Evolutionary conservation across 1,284 basidiomycete species (phyloP).

Genomic region (Leucoagaricus sp.): DNA sequence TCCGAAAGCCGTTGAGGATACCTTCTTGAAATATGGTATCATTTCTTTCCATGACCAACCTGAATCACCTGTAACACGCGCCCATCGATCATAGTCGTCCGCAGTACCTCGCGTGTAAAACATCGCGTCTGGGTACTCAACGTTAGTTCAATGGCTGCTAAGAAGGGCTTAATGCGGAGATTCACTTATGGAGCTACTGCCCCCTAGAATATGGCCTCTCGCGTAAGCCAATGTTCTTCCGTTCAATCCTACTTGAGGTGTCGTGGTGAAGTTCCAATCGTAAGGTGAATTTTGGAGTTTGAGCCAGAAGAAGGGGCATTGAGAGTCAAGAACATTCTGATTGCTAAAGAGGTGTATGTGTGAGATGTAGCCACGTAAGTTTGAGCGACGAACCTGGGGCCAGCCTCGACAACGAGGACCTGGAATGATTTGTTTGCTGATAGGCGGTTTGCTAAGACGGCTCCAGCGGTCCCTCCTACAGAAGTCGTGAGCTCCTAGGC

Average conservation of each 20-base stretch:
- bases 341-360: conserved; percentile 4
- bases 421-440: conserved; percentile 10
- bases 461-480: conserved; percentile 18
- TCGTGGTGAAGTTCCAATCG: conserved; percentile 19
- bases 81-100: conserved; percentile 19
- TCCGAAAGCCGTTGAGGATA: conserved; percentile 1
- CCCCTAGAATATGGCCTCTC: conserved; percentile 19
- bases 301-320: conserved; percentile 10
- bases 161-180: not conserved
- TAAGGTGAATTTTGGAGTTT: conserved; percentile 8
- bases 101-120: conserved; percentile 17
- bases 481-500: not conserved
- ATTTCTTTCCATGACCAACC: conserved; percentile 27
- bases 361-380: no score
- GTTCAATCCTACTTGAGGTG: conserved; percentile 8
- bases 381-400: conserved; percentile 11
- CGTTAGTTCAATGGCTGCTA: not conserved
- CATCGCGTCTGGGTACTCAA: conserved; percentile 14
- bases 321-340: conserved; percentile 8
- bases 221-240: conserved; percentile 9
- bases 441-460: conserved; percentile 17
- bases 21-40: conserved; percentile 27
- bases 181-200: conserved; percentile 19
- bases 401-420: conserved; percentile 19
- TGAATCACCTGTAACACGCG: conserved; percentile 17